A percentile compares a stretch with the other conserved stretches of the same genome.
phyloP scores from a whole-genome alignment of 768 basidiomycete species.

The Sistotremastrum suecicum region DNA sequence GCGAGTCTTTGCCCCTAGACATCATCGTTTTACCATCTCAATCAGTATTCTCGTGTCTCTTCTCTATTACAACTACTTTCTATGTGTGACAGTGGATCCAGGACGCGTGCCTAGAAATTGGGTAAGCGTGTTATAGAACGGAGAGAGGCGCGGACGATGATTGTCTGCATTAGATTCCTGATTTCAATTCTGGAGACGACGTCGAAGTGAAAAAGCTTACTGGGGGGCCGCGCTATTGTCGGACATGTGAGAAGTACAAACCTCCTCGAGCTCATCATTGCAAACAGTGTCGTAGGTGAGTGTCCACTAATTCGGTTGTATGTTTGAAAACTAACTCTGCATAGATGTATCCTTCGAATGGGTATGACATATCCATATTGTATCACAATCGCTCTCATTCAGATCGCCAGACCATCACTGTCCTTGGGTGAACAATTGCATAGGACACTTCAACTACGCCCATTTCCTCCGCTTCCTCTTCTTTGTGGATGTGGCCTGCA shows the following conservation, averaged over 20 bases:
- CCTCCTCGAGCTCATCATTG: conserved; percentile 91
- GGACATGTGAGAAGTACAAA: conserved; percentile 74
- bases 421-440: conserved; percentile 90
- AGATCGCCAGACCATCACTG: conserved; percentile 63
- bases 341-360: conserved; percentile 80
- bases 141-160: not conserved
- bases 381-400: conserved; percentile 3
- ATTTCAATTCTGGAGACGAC: conserved; percentile 47
- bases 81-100: conserved; percentile 74
- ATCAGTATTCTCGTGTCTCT: conserved; percentile 58
- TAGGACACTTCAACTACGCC: conserved; percentile 85
- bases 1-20: not conserved
- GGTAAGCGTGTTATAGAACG: conserved; percentile 31
- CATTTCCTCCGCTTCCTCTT: conserved; percentile 48
- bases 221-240: conserved; percentile 71
- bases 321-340: not conserved
- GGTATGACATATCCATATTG: conserved; percentile 25
- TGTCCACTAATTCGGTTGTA: conserved; percentile 4
- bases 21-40: not conserved
- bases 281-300: conserved; percentile 67
- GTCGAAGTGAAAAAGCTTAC: conserved; percentile 87
- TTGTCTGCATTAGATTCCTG: conserved; percentile 45
- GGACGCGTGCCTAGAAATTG: conserved; percentile 67
- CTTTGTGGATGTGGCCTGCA: conserved; percentile 28
- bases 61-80: conserved; percentile 79